phyloP scores from a whole-genome alignment of 73 alveolate genomes.

The Paramecium biaurelia region DNA sequence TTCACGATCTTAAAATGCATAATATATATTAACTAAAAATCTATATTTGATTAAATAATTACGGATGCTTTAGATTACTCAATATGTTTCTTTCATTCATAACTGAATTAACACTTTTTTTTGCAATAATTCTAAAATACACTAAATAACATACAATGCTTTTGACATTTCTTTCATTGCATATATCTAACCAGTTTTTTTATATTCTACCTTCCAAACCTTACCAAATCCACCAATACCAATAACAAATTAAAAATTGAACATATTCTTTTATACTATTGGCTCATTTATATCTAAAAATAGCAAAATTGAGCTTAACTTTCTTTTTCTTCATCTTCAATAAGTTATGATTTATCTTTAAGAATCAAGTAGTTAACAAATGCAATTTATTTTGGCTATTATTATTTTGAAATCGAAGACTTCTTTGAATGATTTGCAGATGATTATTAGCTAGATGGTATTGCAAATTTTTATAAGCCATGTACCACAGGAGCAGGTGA shows the following conservation, averaged over 20 bases:
- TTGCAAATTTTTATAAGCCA: not conserved
- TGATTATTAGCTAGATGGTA: not conserved
- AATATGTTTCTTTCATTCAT: constrained; percentile 58
- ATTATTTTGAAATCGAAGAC: not conserved
- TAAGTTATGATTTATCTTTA: not conserved
- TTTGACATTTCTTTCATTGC: constrained; percentile 81
- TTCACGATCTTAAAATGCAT: constrained; percentile 91
- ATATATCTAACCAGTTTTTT: constrained; percentile 72
- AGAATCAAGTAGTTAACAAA: constrained; percentile 12
- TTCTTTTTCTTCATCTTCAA: constrained; percentile 1
- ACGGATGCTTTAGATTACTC: constrained; percentile 64
- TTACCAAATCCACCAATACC: constrained; percentile 87
- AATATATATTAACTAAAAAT: constrained; percentile 87
- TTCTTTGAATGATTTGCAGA: constrained; percentile 33
- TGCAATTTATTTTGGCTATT: not conserved
- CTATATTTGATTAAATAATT: not conserved
- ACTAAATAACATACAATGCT: not conserved
- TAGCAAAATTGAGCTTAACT: not conserved
- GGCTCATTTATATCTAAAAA: not conserved
- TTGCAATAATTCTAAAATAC: constrained; percentile 38
- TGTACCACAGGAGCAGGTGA: constrained; percentile 5
- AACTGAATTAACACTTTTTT: constrained; percentile 60
- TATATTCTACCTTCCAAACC: constrained; percentile 80
- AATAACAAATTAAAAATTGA: constrained; percentile 68
- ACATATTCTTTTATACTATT: constrained; percentile 63